Conservation (phyloP, 192 early-diverging fungal species). For the Linnemannia hyalina region DNA sequence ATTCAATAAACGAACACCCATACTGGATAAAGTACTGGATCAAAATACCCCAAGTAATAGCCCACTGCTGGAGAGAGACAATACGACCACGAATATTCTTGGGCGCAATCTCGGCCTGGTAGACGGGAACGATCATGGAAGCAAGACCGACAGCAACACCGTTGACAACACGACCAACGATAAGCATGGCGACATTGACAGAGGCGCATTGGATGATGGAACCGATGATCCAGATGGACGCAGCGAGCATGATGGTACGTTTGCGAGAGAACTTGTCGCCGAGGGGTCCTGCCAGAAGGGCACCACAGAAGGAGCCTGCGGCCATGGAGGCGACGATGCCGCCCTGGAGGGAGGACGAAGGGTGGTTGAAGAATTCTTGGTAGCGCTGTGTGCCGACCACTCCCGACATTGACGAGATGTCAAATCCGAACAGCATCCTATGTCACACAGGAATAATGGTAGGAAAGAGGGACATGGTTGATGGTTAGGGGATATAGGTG, state of each 20-base stretch:
- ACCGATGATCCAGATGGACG: constrained; percentile 77
- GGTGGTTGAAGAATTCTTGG: constrained; percentile 66
- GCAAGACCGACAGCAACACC: constrained; percentile 85
- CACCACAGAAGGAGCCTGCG: constrained; percentile 81
- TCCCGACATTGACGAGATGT: constrained; percentile 65
- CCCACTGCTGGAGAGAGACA: constrained; percentile 88
- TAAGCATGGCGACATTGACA: constrained; percentile 71
- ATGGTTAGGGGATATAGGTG: not conserved
- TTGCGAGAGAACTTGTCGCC: constrained; percentile 79
- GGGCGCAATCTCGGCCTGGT: constrained; percentile 85
- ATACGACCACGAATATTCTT: constrained; percentile 86
- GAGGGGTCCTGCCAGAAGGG: constrained; percentile 74
- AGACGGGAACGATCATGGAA: constrained; percentile 76
- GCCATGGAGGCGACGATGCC: constrained; percentile 75
- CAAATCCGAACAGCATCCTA: constrained; percentile 66
- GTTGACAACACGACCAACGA: constrained; percentile 80
- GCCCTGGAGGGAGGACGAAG: constrained; percentile 65
- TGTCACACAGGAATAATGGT: not conserved
- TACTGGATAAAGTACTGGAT: constrained; percentile 72
- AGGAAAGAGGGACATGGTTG: not conserved
- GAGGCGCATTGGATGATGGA: constrained; percentile 75
- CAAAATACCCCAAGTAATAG: constrained; percentile 88
- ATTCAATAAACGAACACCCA: constrained; percentile 54
- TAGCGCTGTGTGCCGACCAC: constrained; percentile 62
- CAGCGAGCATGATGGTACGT: constrained; percentile 72